Base-by-base conservation (phyloP, 2,329 filamentous ascomycete genomes). In the Exutisphaerella laricina region DNA sequence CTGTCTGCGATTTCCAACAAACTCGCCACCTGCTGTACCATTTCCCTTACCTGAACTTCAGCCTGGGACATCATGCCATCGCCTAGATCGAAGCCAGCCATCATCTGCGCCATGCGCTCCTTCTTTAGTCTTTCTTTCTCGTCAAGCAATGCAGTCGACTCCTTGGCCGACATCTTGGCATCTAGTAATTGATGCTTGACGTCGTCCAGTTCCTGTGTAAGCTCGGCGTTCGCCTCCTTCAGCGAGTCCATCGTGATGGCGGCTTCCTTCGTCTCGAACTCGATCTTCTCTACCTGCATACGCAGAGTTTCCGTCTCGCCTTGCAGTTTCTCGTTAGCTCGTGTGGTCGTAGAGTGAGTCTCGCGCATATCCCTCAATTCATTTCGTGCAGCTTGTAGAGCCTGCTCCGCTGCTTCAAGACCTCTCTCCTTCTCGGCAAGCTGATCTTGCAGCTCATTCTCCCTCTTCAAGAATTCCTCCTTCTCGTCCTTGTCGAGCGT, bases 61-160 rank as follows among this genome's bases (percentile, higher is more conserved):
- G 95, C 95, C 45, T 92, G 85, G 55, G 88, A 95, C 65, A 97
- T 94, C 22, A 94, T 82, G 45, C 96, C 89, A 36, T 85, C 84
- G 32, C 88, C 90, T 23, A 98, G 78, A 60, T 98, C 90, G 58
- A 98, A 97, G 3, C 90, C 88, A 46, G 92, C 92, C 90, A 98
- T 96, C 92, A 98, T 98, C 76, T 96, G 86, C 31, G 92, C 92
- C 92, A 98, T 98, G 69, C 94, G 92, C 70, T 98, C 92, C 1
- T 89, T 88, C 76, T 98, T 98, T 71, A 88, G 89, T 74, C 88
- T 90, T 69, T 97, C 94, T 75, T 98, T 98, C 69, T 97, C 92
- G 57, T 97, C 90, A 14, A 94, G 71, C 12, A 88, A 84, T 6
- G 88, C 88, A 32, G 80, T 88, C 1, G 85, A 90, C 69, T 97